A percentile compares a stretch with the other conserved stretches of the same genome.
Evolutionary conservation across 2,329 filamentous ascomycete genomes (phyloP).

Genomic region (Purpureocillium lavendulum): DNA sequence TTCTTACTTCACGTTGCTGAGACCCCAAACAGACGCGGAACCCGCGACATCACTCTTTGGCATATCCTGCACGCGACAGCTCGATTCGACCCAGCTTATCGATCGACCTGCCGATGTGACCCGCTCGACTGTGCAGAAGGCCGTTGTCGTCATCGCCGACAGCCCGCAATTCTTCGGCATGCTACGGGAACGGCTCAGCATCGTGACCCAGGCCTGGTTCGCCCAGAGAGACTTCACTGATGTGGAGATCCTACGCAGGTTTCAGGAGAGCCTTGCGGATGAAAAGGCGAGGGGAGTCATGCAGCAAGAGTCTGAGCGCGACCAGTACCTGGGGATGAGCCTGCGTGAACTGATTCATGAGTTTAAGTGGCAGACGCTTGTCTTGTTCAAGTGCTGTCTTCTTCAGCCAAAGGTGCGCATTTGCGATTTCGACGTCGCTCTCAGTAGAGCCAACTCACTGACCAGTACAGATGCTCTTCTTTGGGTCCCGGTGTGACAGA

Average conservation of each 20-base stretch:
- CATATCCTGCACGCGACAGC: slow-evolving; percentile 88
- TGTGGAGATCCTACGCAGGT: slow-evolving; percentile 78
- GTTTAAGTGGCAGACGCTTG: slow-evolving; percentile 89
- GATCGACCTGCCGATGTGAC: slow-evolving; percentile 83
- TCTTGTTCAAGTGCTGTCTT: slow-evolving; percentile 87
- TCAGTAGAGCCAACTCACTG: not conserved
- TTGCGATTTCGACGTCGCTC: not conserved
- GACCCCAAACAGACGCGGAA: slow-evolving; percentile 42
- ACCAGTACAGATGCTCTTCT: slow-evolving; percentile 79
- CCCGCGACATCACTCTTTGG: slow-evolving; percentile 83
- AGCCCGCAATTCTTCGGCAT: slow-evolving; percentile 85
- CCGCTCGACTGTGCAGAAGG: slow-evolving; percentile 96
- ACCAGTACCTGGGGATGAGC: slow-evolving; percentile 83
- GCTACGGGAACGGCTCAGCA: slow-evolving; percentile 77
- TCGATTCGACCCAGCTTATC: slow-evolving; percentile 70
- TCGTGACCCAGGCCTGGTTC: slow-evolving; percentile 95
- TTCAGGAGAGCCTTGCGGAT: slow-evolving; percentile 78
- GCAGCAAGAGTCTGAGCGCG: slow-evolving; percentile 63
- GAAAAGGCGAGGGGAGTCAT: slow-evolving; percentile 50
- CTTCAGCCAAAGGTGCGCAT: slow-evolving; percentile 78
- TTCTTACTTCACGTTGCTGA: slow-evolving; percentile 90
- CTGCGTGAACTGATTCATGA: slow-evolving; percentile 87
- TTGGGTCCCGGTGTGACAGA: slow-evolving; percentile 89
- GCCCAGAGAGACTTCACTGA: slow-evolving; percentile 89
- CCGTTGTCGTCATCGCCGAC: slow-evolving; percentile 90